A percentile compares a stretch with the other conserved stretches of the same genome.
Conservation (phyloP, 257 asterid species). For the Scutellaria galericulata region DNA sequence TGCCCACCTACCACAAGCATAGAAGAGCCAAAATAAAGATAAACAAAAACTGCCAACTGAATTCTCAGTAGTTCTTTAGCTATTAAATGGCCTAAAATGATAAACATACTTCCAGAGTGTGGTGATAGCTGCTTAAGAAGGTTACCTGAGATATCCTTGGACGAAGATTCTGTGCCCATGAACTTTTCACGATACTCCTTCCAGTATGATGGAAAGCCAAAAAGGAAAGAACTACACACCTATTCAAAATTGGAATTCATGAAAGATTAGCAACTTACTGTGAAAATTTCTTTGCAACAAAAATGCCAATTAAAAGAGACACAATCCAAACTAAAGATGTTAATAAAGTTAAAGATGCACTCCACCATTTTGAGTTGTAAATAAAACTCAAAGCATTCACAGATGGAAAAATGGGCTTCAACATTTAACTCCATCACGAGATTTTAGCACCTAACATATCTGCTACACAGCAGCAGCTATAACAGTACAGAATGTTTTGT, state of each 20-base stretch:
- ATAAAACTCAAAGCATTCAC: background rate
- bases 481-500: constrained; percentile 4
- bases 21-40: constrained; percentile 19
- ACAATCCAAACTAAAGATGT: constrained; percentile 27
- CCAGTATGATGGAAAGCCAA: constrained; percentile 84
- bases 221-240: constrained; percentile 63
- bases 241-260: constrained; percentile 42
- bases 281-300: constrained; percentile 14
- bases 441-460: constrained; percentile 12
- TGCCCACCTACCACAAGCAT: constrained; percentile 28
- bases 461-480: constrained; percentile 17
- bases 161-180: constrained; percentile 42
- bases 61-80: constrained; percentile 12
- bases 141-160: constrained; percentile 30
- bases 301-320: constrained; percentile 25
- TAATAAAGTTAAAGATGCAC: background rate
- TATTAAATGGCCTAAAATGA: constrained; percentile 14
- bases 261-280: constrained; percentile 21
- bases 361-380: background rate
- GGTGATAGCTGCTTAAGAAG: constrained; percentile 16
- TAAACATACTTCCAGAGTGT: constrained; percentile 39
- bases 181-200: constrained; percentile 52
- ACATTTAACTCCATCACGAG: background rate
- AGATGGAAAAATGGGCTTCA: background rate
- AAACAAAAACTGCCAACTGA: constrained; percentile 5